phyloP scores from a whole-genome alignment of 2,329 filamentous ascomycete genomes.

The Spiromastix sp. region DNA sequence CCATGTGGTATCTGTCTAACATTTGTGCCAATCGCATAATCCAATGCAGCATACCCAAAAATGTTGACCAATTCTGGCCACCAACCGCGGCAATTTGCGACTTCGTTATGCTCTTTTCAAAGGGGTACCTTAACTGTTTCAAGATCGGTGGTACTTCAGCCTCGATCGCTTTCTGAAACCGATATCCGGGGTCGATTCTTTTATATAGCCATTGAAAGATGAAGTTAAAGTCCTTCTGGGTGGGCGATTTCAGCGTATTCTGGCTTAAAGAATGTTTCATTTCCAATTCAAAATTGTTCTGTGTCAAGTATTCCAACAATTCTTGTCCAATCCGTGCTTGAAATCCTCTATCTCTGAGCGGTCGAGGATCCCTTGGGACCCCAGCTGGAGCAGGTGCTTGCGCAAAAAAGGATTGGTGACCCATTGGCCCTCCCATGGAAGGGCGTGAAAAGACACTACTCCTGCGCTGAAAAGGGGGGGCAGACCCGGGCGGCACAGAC shows the following conservation, averaged over 20 bases:
- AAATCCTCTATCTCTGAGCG: slow-evolving; percentile 69
- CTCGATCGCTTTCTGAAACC: slow-evolving; percentile 89
- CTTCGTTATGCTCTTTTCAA: slow-evolving; percentile 91
- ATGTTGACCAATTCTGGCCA: slow-evolving; percentile 93
- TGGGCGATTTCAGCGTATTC: slow-evolving; percentile 86
- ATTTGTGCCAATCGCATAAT: slow-evolving; percentile 97
- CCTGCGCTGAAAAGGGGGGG: slow-evolving; percentile 47
- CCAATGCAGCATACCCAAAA: slow-evolving; percentile 90
- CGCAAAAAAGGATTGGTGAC: slow-evolving; percentile 90
- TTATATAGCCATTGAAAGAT: slow-evolving; percentile 99
- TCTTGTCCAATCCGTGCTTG: slow-evolving; percentile 79
- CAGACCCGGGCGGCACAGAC: slow-evolving; percentile 34
- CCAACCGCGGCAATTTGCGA: slow-evolving; percentile 91
- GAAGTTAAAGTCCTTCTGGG: slow-evolving; percentile 94
- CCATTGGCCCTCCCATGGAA: slow-evolving; percentile 56
- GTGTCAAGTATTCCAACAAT: slow-evolving; percentile 78
- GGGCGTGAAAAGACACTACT: slow-evolving; percentile 79
- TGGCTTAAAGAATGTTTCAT: slow-evolving; percentile 90
- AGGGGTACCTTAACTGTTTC: slow-evolving; percentile 90
- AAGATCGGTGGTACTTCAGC: slow-evolving; percentile 87
- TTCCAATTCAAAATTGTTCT: slow-evolving; percentile 94
- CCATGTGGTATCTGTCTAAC: slow-evolving; percentile 69
- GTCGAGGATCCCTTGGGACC: slow-evolving; percentile 75
- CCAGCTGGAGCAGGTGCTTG: slow-evolving; percentile 72
- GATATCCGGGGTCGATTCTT: slow-evolving; percentile 86